Conservation (phyloP, 345 rosid species). For the Rhodamnia rubescens region DNA sequence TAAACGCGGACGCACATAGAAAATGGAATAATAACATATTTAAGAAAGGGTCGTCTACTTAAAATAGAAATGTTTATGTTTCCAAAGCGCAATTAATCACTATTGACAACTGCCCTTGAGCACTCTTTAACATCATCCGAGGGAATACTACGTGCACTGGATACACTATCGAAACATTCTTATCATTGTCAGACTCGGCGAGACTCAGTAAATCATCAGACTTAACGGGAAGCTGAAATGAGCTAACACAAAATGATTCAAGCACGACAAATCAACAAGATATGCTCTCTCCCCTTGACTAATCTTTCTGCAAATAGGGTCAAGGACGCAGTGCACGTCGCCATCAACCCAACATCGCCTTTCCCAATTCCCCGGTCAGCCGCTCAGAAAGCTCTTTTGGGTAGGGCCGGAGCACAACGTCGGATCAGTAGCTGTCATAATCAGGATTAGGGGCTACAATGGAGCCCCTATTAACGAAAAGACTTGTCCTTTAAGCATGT, state of each 20-base stretch:
- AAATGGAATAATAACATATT: not conserved
- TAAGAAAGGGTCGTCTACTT: not conserved
- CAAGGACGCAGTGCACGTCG: not conserved
- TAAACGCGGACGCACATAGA: not conserved
- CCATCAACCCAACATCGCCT: not conserved
- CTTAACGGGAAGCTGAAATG: not conserved
- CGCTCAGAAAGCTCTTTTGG: not conserved
- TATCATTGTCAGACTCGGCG: not conserved
- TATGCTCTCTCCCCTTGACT: not conserved
- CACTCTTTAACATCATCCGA: not conserved
- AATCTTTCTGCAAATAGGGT: not conserved
- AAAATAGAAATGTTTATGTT: not conserved
- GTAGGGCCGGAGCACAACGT: not conserved
- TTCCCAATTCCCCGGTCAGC: not conserved
- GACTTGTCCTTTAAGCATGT: not conserved
- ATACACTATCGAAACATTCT: not conserved
- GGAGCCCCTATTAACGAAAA: not conserved
- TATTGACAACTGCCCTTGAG: not conserved
- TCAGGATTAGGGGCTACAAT: not conserved
- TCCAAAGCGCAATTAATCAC: not conserved
- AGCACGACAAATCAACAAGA: not conserved
- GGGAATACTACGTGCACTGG: not conserved
- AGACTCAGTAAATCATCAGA: not conserved
- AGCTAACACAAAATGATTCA: not conserved
- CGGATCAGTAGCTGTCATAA: not conserved